Evolutionary conservation across 352 stramenopile genomes (phyloP), one percentile per base, ranked within the genome.

Genomic region (Globisporangium polare): DNA sequence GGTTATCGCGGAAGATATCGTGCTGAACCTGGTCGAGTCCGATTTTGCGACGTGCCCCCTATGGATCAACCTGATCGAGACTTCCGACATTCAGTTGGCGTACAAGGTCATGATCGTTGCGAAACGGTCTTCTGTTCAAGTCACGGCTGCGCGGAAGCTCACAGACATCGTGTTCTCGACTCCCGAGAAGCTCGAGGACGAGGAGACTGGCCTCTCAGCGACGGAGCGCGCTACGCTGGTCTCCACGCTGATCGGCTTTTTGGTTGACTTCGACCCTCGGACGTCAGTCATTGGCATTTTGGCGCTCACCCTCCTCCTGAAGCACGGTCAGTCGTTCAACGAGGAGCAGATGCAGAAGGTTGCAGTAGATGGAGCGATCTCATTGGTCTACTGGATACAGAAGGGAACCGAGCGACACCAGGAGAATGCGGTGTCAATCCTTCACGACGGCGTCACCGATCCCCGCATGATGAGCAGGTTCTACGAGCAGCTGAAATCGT

Each of bases 301-400:
- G 15, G 80, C 85, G 31, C 62, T 94, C 13, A 79, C 75, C 26
- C 58, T 92, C 15, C 69, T 94, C 8, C 63, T 94, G 0, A 83
- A 78, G 50, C 81, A 90, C 35, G 80, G 78, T 1, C 75, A 90
- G 45, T 43, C 43, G 13, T 66, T 94, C 0, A 71, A 83, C 24
- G 37, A 65, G 5, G 63, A 75, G 18, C 83, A 94, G 53, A 91
- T 89, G 83, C 67, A 90, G n/a, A 79, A 75, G 29, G 74, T 94
- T 47, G 82, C 77, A n/a, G 73, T 89, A 0, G 80, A 90, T 29
- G 79, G 80, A 9, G 77, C 83, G 0, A 69, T 85, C 9, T 91
- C 80, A 15, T 56, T 94, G 2, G 76, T 92, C 12, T 92, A 94
- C 47, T 94, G 85, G 85, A 88, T 92, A 62, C 80, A 91, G 58